Base-by-base conservation (phyloP, 768 basidiomycete species). In the Leccinum imitatum region DNA sequence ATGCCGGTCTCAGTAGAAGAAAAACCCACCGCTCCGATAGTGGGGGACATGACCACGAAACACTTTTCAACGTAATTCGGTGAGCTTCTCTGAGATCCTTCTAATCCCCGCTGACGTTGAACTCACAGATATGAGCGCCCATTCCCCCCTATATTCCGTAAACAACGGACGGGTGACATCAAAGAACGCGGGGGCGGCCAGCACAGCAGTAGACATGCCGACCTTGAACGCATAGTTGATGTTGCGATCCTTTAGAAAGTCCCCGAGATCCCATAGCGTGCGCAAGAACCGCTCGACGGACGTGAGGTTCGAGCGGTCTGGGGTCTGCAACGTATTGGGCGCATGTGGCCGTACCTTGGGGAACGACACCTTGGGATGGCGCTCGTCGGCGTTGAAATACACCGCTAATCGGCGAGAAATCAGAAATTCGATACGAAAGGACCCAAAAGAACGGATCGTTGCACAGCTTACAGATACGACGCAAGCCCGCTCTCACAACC, bases 71-170 rank as follows among this genome's bases (percentile, higher is more conserved):
- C 41, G 37, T 58, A 54, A 57, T 33, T 57, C 27, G 9, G 39
- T 58, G 53, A 62, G 52, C 44, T 61, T 61, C 30, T 9, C 15
- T 19, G 47, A 17, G 23, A 23, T 27, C 25, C 61, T n/a, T 35
- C 39, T 37, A 56, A 66, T 64, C 65, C 31, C 64, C 65, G 58
- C 62, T 6, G 7, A 53, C 1, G 3, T 37, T 46, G 37, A 30
- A 77, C 83, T 69, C 62, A 91, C 93, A 50, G 95, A 95, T 56
- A 98, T 91, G 68, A 99, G 76, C 1, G 94, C 94, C 96, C 96
- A 99, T 75, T 98, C 94, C 37, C 95, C 95, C 66, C 87, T 84
- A 66, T 89, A 94, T 51, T 87, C 82, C 47, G 91, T 78, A 68
- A 97, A 98, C 4, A 85, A 73, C 5, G 87, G 87, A 25, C 95